phyloP scores from a whole-genome alignment of 176 grass and related monocot species.

The Eremochloa ophiuroides region DNA sequence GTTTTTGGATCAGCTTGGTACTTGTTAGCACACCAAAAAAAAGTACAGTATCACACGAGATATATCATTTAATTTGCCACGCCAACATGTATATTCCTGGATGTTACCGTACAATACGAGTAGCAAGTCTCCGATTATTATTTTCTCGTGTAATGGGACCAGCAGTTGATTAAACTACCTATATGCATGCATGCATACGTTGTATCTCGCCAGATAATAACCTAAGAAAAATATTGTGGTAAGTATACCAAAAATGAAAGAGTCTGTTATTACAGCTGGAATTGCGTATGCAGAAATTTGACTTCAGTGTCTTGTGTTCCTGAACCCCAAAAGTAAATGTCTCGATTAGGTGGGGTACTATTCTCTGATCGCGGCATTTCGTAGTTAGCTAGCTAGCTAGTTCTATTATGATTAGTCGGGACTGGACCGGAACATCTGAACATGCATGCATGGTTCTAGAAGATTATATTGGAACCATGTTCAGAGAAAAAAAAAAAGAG shows the following conservation, averaged over 20 bases:
- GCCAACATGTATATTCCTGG: neutral
- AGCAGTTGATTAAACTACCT: neutral
- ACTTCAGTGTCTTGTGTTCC: neutral
- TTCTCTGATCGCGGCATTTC: neutral
- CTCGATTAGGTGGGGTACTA: neutral
- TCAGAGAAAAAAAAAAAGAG: neutral
- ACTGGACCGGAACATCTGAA: neutral
- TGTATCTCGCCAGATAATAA: neutral
- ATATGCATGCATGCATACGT: neutral
- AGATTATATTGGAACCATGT: neutral
- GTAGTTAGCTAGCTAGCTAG: neutral
- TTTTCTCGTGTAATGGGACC: neutral
- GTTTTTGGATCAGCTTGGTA: neutral
- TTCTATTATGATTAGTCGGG: neutral
- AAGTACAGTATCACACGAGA: neutral
- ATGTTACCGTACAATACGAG: neutral
- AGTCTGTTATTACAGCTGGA: neutral
- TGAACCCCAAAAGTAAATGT: constrained; percentile 6
- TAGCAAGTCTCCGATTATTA: neutral
- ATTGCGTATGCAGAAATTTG: constrained; percentile 22
- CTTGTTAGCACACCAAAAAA: neutral
- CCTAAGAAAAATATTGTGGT: neutral
- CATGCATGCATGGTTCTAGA: neutral
- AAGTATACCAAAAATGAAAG: neutral
- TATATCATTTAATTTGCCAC: neutral